Percentiles rank a stretch among this genome's conserved stretches.
These are phyloP conservation scores for Trypanosoma theileri DNA, from an alignment of 208 protist genomes.

Conservation along the genomic window DNA sequence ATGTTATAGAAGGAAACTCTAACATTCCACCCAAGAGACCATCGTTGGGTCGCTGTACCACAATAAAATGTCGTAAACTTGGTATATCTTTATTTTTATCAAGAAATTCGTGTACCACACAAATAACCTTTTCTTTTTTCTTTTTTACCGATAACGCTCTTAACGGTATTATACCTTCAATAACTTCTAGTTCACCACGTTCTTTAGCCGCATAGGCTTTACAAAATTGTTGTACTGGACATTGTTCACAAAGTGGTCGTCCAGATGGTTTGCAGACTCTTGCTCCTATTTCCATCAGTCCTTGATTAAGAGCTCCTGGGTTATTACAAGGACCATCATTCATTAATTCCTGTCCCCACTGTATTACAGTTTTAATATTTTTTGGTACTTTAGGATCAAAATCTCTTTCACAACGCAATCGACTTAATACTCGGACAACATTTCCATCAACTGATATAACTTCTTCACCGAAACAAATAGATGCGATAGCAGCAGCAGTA, in stretches of 20 bases:
- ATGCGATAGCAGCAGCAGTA: constrained; percentile 92
- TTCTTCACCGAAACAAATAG: constrained; percentile 81
- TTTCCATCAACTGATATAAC: constrained; percentile 91
- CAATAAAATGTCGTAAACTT: constrained; percentile 46
- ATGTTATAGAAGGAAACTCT: constrained; percentile 65
- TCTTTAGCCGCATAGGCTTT: constrained; percentile 36
- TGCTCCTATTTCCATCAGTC: constrained; percentile 93
- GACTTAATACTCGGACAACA: constrained; percentile 89
- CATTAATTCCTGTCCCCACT: constrained; percentile 72
- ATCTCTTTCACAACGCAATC: constrained; percentile 64
- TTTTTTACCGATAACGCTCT: constrained; percentile 41
- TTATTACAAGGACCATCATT: constrained; percentile 27
- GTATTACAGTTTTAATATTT: constrained; percentile 48
- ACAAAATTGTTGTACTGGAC: constrained; percentile 67
- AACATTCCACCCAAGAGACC: constrained; percentile 86
- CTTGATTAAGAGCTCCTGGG: constrained; percentile 85
- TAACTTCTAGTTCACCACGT: constrained; percentile 49
- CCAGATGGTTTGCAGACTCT: constrained; percentile 79
- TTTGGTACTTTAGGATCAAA: constrained; percentile 79
- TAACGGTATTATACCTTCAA: constrained; percentile 81
- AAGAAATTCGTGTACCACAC: constrained; percentile 70
- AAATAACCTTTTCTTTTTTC: constrained; percentile 56
- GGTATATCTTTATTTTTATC: neutral
- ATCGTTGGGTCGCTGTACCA: constrained; percentile 50
- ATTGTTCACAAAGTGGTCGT: constrained; percentile 63